Conservation (phyloP, 495 filamentous ascomycete species). For the Aspergillus asperescens region DNA sequence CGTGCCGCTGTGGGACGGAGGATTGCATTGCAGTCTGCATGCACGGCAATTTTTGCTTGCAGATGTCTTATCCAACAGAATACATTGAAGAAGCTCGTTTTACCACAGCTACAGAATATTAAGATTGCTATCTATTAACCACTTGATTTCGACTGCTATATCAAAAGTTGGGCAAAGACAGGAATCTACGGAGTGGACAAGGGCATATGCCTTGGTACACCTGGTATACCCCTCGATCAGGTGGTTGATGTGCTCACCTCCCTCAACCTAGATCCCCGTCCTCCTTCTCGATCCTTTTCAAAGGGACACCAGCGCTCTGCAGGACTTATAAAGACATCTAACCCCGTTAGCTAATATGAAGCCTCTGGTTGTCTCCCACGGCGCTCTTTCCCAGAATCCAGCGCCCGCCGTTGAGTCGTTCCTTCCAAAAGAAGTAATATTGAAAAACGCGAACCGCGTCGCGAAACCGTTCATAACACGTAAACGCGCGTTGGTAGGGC, state of each 20-base stretch:
- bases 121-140: no score
- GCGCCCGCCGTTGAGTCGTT: neutral
- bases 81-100: no score
- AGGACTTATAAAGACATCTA: no score
- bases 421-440: neutral
- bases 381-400: no score
- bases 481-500: neutral
- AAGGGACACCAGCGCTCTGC: no score
- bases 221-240: conserved; percentile 4
- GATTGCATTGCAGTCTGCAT: conserved; percentile 14
- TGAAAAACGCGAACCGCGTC: neutral
- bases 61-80: neutral
- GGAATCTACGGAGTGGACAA: neutral
- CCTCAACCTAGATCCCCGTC: conserved; percentile 14
- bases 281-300: conserved; percentile 3
- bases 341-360: no score
- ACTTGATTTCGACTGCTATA: no score
- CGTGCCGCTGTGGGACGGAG: conserved; percentile 21
- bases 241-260: conserved; percentile 6
- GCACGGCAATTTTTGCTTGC: conserved; percentile 9
- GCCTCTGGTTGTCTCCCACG: no score
- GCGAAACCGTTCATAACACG: neutral
- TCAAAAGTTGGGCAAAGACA: neutral
- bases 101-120: no score
- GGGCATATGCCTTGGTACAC: no score